Percentiles rank a stretch among this genome's conserved stretches.
Conservation (phyloP, 2,329 filamentous ascomycete species). For the Clonostachys sp. region DNA sequence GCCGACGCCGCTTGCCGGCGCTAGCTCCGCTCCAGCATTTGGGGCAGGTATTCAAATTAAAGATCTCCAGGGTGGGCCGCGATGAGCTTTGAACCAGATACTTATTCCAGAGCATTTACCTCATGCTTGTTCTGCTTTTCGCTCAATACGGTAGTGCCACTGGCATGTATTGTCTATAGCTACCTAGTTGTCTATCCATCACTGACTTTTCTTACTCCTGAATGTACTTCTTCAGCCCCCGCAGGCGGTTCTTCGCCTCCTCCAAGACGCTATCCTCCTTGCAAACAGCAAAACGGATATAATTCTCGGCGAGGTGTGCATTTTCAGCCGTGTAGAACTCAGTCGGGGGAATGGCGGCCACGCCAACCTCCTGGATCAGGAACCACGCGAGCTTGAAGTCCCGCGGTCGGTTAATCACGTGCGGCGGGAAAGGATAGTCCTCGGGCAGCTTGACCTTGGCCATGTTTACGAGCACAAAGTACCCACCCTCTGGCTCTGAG, state of each 20-base stretch:
- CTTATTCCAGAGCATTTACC: too few relatives aligned
- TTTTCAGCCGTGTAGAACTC: constrained; percentile 93
- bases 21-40: too few relatives aligned
- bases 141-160: too few relatives aligned
- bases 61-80: too few relatives aligned
- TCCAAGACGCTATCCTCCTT: constrained; percentile 86
- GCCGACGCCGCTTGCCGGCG: too few relatives aligned
- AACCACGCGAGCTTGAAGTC: constrained; percentile 98
- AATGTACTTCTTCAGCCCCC: constrained; percentile 71
- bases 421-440: constrained; percentile 82
- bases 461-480: constrained; percentile 96
- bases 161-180: too few relatives aligned
- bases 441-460: constrained; percentile 77
- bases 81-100: too few relatives aligned
- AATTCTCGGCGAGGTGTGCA: constrained; percentile 83
- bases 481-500: constrained; percentile 91
- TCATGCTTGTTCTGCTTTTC: too few relatives aligned
- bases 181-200: too few relatives aligned
- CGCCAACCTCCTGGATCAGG: constrained; percentile 90
- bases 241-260: constrained; percentile 69
- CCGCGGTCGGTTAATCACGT: constrained; percentile 79
- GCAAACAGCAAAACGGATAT: constrained; percentile 92
- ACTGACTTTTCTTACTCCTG: background rate
- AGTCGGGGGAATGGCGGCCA: constrained; percentile 92
- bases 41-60: too few relatives aligned